Evolutionary conservation across 2,329 filamentous ascomycete species (phyloP), one percentile per base, ranked within the genome.

Genomic region (Podosphaera leucotricha): DNA sequence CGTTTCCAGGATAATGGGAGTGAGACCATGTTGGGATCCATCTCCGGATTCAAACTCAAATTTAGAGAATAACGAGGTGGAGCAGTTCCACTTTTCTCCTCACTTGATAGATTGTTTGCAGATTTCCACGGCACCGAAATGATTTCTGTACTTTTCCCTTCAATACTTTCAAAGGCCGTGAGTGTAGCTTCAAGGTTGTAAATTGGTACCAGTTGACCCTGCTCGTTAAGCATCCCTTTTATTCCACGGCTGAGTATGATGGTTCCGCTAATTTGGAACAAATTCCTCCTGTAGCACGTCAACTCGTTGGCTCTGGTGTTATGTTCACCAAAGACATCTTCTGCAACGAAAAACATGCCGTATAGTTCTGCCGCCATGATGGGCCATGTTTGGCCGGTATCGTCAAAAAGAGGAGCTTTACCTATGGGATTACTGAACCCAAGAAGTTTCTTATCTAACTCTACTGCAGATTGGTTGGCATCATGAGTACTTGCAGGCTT

Each of bases 51-150:
- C 22, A 65, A 62, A 43, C 61, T 59, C 3, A 75, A 57, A 52
- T 77, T 72, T 21, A 78, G 57, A 0, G 66, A 60, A 38, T 73
- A 63, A 44, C 66, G 65, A 0, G 70, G 66, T 30, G 74, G 74
- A 2, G 70, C 62, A 16, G 61, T 48, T 67, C 70, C 53, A 72
- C 50, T 47, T 48, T 55, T 54, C 35, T 60, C 57, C 35, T 59
- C 54, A 4, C 49, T 51, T 2, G 49, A 48, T 5, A 48, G 48
- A 20, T 45, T 48, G 18, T 47, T 50, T 19, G 52, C 48, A 4
- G 56, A 92, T 64, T 94, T 94, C 86, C 87, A 94, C 0, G 87
- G 87, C 41, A 95, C 90, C 0, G 80, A 90, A 47, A 95, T 94
- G 48, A 95, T 92, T 62, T 94, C 92, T 5, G 92, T 87, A 0